A percentile compares a stretch with the other conserved stretches of the same genome.
phyloP scores from a whole-genome alignment of 2,329 filamentous ascomycete genomes.

The Verticillium isaacii region DNA sequence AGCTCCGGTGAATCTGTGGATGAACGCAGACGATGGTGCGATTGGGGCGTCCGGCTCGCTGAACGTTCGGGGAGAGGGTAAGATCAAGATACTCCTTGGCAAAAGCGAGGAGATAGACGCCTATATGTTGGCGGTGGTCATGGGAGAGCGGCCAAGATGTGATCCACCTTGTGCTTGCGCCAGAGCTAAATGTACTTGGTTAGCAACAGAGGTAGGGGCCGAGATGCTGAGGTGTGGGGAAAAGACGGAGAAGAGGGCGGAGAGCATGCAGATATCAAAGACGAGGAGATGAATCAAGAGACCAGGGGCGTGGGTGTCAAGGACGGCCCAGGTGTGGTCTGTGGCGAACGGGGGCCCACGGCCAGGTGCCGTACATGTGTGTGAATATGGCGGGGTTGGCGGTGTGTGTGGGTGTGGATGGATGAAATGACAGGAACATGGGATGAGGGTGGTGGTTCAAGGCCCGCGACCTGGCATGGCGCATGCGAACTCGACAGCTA shows the following conservation, averaged over 20 bases:
- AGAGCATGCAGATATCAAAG: neutral
- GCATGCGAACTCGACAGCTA: neutral
- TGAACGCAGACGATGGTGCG: neutral
- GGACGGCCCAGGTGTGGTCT: neutral
- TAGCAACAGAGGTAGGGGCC: neutral
- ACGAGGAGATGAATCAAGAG: neutral
- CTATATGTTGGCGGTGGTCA: neutral
- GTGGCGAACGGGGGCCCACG: neutral
- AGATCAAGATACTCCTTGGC: neutral
- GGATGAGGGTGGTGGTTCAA: slow-evolving; percentile 6
- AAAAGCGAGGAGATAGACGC: neutral
- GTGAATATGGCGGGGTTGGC: neutral
- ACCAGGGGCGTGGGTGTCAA: neutral
- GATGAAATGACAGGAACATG: slow-evolving; percentile 15
- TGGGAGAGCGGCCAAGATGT: neutral
- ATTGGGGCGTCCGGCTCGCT: neutral
- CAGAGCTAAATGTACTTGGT: neutral
- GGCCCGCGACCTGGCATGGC: neutral
- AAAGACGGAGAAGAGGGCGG: neutral
- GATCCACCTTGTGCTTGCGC: neutral
- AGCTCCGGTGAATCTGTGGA: neutral
- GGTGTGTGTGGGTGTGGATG: slow-evolving; percentile 1
- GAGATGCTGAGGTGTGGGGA: neutral
- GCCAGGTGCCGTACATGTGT: neutral
- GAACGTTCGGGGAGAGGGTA: neutral